Conservation (phyloP, 1,284 basidiomycete species). For the Boletellus deceptivus region DNA sequence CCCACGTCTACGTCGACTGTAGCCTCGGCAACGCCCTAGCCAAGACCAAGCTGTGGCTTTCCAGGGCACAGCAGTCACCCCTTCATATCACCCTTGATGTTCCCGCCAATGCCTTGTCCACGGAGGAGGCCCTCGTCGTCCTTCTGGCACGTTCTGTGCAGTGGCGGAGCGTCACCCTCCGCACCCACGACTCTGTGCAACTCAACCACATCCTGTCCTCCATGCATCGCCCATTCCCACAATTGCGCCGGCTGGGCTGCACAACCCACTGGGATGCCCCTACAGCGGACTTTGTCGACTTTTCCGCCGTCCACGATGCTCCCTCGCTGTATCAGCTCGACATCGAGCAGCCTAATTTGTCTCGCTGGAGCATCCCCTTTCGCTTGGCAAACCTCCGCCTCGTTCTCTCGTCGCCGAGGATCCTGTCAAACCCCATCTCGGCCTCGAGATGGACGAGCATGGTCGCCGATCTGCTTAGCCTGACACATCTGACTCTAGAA, state of each 20-base stretch:
- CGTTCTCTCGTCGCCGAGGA: slow-evolving; percentile 12
- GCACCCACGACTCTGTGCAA: slow-evolving; percentile 37
- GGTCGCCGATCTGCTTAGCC: slow-evolving; percentile 33
- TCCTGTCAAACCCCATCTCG: slow-evolving; percentile 10
- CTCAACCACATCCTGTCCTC: slow-evolving; percentile 40
- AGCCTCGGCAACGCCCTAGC: slow-evolving; percentile 43
- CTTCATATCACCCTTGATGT: slow-evolving; percentile 46
- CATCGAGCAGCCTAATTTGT: slow-evolving; percentile 24
- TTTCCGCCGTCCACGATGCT: slow-evolving; percentile 24
- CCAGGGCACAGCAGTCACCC: slow-evolving; percentile 41
- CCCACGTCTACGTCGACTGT: slow-evolving; percentile 51
- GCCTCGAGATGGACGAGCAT: slow-evolving; percentile 31
- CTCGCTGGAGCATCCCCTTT: slow-evolving; percentile 23
- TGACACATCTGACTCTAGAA: slow-evolving; percentile 42
- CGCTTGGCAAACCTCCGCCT: slow-evolving; percentile 23
- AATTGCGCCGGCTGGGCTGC: slow-evolving; percentile 28
- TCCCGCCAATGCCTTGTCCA: slow-evolving; percentile 30
- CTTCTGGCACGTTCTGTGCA: slow-evolving; percentile 40
- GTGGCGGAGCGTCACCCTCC: slow-evolving; percentile 46
- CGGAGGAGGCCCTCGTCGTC: slow-evolving; percentile 38
- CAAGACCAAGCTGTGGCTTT: slow-evolving; percentile 51
- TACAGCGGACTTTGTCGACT: slow-evolving; percentile 17
- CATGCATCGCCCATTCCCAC: slow-evolving; percentile 33
- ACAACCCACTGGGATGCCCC: slow-evolving; percentile 19
- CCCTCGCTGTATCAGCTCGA: slow-evolving; percentile 20